phyloP scores from a whole-genome alignment of 2,329 filamentous ascomycete species.

The Fusarium continuum region DNA sequence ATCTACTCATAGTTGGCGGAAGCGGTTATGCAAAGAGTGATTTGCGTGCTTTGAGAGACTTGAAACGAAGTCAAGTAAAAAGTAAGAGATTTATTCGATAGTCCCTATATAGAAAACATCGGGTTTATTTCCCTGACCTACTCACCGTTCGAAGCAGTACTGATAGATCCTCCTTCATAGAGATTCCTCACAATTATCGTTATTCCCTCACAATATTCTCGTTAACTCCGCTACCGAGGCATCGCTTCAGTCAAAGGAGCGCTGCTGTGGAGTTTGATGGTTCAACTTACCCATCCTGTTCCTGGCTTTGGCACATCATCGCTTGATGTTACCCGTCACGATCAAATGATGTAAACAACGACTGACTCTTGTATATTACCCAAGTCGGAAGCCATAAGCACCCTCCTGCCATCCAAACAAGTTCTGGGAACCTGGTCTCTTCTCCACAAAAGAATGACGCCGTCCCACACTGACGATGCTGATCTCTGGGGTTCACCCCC shows the following conservation, averaged over 20 bases:
- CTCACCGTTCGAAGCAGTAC: too few species aligned
- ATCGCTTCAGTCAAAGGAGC: neutral
- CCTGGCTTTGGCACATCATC: neutral
- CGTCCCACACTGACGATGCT: neutral
- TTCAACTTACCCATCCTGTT: neutral
- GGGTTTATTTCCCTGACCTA: too few species aligned
- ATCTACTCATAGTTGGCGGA: too few species aligned
- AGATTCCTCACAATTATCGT: too few species aligned
- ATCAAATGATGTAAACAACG: neutral
- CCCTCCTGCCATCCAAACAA: neutral
- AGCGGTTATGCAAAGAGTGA: too few species aligned
- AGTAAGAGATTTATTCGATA: too few species aligned
- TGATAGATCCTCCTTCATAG: too few species aligned
- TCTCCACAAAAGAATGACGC: slow-evolving; percentile 3
- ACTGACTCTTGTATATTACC: neutral
- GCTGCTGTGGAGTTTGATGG: rapidly evolving
- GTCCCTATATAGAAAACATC: too few species aligned
- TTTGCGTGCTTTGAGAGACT: too few species aligned
- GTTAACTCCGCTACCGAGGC: too few species aligned
- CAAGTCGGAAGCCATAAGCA: neutral
- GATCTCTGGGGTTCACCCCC: neutral
- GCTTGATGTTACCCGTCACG: neutral
- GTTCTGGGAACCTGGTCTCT: neutral
- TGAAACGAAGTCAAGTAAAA: too few species aligned
- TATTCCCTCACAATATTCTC: too few species aligned